These are phyloP conservation scores for Anaeramoeba flamelloides DNA, from an alignment of 78 protist genomes.

Conservation along the genomic window DNA sequence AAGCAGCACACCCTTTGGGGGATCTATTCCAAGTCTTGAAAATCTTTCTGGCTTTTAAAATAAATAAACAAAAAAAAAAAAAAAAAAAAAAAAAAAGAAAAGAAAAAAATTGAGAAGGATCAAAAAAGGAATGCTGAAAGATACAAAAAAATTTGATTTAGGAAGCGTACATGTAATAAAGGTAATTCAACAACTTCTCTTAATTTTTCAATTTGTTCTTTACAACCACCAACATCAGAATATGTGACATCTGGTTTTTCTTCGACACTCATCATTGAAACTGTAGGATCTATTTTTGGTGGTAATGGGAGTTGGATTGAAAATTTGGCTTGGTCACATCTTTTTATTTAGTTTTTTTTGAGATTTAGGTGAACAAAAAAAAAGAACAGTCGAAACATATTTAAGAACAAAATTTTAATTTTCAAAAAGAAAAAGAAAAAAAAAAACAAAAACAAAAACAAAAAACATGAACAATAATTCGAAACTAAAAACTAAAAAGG, in stretches of 20 bases:
- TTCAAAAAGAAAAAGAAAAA: not conserved
- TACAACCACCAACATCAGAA: constrained; percentile 96
- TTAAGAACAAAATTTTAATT: not conserved
- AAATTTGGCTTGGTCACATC: constrained; percentile 80
- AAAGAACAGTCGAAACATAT: not conserved
- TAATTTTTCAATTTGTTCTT: constrained; percentile 92
- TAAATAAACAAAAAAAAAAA: no score
- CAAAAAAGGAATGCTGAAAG: no score
- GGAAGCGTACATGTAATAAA: constrained; percentile 55
- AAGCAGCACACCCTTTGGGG: constrained; percentile 99
- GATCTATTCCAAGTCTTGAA: constrained; percentile 94
- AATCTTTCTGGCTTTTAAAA: constrained; percentile 95
- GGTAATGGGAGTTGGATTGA: constrained; percentile 97
- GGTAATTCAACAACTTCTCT: constrained; percentile 98
- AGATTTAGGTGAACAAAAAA: no score
- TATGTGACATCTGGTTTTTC: constrained; percentile 99
- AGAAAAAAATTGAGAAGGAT: no score
- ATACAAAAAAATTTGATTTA: not conserved
- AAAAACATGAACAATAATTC: no score
- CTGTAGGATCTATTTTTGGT: constrained; percentile 96
- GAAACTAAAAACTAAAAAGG: no score
- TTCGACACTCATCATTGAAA: constrained; percentile 99
- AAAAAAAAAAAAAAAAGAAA: no score
- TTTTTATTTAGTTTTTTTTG: no score
- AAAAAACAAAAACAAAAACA: not conserved